Evolutionary conservation across 2,329 filamentous ascomycete species (phyloP).

Genomic region (Scedosporium apiospermum): DNA sequence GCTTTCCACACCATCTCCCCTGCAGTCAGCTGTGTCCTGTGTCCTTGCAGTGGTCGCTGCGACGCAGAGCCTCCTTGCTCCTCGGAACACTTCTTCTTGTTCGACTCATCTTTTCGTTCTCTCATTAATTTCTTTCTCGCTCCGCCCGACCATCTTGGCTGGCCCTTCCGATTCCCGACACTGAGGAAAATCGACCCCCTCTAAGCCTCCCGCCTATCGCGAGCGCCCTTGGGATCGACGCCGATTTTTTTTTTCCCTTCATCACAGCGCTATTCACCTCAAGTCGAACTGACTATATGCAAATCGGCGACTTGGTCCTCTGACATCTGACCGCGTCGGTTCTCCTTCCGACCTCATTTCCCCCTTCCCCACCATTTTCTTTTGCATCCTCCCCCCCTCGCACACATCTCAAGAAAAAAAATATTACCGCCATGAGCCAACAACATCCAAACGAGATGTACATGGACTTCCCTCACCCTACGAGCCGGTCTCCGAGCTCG

Average conservation of each 20-base stretch:
- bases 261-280: conserved; percentile 1
- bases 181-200: background rate
- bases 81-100: background rate
- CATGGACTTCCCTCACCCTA: conserved; percentile 48
- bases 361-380: background rate
- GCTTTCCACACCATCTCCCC: too few species aligned
- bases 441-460: conserved; percentile 58
- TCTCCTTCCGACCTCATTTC: background rate
- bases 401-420: background rate
- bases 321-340: background rate
- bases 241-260: conserved; percentile 2
- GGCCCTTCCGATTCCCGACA: background rate
- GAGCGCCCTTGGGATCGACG: background rate
- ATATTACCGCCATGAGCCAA: conserved; percentile 30
- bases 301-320: background rate
- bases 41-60: too few species aligned
- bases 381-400: background rate
- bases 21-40: too few species aligned
- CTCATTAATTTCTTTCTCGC: background rate
- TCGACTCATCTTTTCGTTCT: background rate
- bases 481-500: conserved; percentile 60
- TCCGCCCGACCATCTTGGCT: background rate
- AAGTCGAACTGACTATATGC: conserved; percentile 8
- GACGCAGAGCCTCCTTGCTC: too few species aligned
- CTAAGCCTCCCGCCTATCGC: background rate